Evolutionary conservation across 23 red algal genomes (phyloP), one percentile per base, ranked within the genome.

Genomic region (Gracilariopsis chorda): DNA sequence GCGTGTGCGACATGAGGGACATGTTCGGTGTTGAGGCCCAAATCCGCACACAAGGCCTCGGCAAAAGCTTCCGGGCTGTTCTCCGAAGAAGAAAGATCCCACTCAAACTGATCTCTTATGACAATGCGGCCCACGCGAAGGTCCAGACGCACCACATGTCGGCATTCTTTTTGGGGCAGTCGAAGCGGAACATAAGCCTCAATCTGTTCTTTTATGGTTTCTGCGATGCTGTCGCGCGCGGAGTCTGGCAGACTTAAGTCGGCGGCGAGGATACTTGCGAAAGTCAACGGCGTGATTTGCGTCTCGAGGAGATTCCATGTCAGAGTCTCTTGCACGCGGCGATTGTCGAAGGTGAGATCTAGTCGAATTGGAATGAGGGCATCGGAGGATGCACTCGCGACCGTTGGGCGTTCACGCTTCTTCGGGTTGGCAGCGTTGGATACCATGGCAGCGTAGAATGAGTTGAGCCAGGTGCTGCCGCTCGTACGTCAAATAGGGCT

Each of bases 51-150:
- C 10, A 98, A 60, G 30, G 41, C 33, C 57, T 88, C 76, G 0
- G 95, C 84, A 98, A 98, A 98, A 21, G 87, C 74, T 36, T 98
- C 95, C 0, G 95, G 95, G 48, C 80, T 81, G 84, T 91, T 94
- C 32, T 86, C 51, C 13, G 42, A 44, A 8, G 52, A 48, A 34
- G 45, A 49, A 0, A 91, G 65, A 36, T 98, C 95, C 95, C 95
- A 98, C 48, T 98, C 95, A 59, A 98, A 98, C 51, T 92, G 84
- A 55, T 98, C 95, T 30, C 90, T 51, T 19, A 98, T 64, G 23
- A 93, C 83, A 47, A 98, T 65, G 13, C 89, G 62, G 14, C 95
- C 95, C 4, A 98, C 85, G 44, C 95, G 89, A 47, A 98, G 48
- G 72, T 98, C 90, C 40, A 98, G 56, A 32, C 71, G 88, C 19